Evolutionary conservation across 768 basidiomycete genomes (phyloP), one percentile per base, ranked within the genome.

Genomic region (Hygrocybe coccinea): DNA sequence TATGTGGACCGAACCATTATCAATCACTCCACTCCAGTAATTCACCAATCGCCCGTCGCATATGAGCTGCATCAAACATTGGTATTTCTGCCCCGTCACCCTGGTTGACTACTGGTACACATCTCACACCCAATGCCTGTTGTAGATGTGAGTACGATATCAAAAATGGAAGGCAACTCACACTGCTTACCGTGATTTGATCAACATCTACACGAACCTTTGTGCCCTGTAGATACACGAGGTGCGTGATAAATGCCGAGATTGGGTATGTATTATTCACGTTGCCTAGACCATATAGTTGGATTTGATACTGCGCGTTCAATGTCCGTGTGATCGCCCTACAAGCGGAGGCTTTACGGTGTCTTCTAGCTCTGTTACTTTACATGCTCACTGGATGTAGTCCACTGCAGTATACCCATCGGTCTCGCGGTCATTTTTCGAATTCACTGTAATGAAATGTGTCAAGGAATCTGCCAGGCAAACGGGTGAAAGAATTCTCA

Each of bases 361-460:
- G 19, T 24, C 34, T 29, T 29, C 29, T 29, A 29, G 29, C 29
- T n/a, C 29, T 29, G 29, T 29, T 29, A 29, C n/a, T n/a, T n/a
- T n/a, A n/a, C n/a, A 29, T 8, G 62, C 76, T 62, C 62, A 91
- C 89, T 72, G 76, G 62, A 97, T 81, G 65, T 95, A 95, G 71
- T 95, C 89, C 2, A 80, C 76, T 0, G 91, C 94, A 5, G 79
- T 82, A 67, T 95, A 95, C 6, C 84, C 87, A 24, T 84, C 80
- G 0, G 94, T 97, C 70, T 97, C 95, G 54, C 94, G 78, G 65
- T 97, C 95, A 63, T 95, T 97, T 60, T 77, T 79, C 11, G 82
- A 76, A 66, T 97, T 97, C 55, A 97, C 94, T 95, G 60, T 11
- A 21, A 48, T 35, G 1, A n/a, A 25, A 52, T 39, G 50, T 17